phyloP scores from a whole-genome alignment of 371 early-diverging fungal species.

The Actinomortierella wolfii region DNA sequence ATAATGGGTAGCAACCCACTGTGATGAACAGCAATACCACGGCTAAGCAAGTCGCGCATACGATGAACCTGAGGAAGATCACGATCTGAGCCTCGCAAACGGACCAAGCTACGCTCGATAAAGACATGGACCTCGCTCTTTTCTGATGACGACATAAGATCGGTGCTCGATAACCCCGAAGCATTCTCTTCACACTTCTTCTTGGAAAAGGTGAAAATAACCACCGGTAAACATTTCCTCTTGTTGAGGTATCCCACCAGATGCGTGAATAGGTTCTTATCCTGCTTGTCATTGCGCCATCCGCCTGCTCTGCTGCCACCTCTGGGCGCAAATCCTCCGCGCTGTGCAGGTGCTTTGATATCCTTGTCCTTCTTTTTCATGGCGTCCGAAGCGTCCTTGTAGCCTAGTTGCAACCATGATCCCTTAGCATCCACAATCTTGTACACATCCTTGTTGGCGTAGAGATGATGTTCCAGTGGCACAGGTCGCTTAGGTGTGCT shows the following conservation, averaged over 20 bases:
- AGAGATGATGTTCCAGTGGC: constrained; percentile 96
- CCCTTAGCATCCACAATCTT: constrained; percentile 84
- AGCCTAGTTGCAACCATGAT: constrained; percentile 57
- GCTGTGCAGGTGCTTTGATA: constrained; percentile 32
- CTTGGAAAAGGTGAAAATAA: constrained; percentile 97
- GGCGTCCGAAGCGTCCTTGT: constrained; percentile 58
- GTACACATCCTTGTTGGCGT: constrained; percentile 78
- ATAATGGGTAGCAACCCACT: constrained; percentile 97
- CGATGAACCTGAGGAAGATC: constrained; percentile 91
- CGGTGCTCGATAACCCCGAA: constrained; percentile 71
- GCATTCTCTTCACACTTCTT: constrained; percentile 97
- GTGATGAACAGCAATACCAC: constrained; percentile 99
- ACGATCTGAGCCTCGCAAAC: constrained; percentile 79
- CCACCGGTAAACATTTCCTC: constrained; percentile 86
- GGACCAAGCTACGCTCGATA: constrained; percentile 77
- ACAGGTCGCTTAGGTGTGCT: constrained; percentile 97
- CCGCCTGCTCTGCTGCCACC: constrained; percentile 53
- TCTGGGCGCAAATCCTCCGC: constrained; percentile 55
- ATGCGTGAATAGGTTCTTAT: constrained; percentile 81
- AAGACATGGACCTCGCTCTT: constrained; percentile 90
- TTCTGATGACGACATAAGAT: constrained; percentile 77
- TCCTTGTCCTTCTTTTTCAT: constrained; percentile 58
- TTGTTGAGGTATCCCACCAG: constrained; percentile 78
- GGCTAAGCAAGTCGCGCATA: constrained; percentile 82
- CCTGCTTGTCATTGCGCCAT: constrained; percentile 55